These are phyloP conservation scores for Phaeophleospora eucalypticola DNA, from an alignment of 2,329 filamentous ascomycete genomes.

Conservation along the genomic window DNA sequence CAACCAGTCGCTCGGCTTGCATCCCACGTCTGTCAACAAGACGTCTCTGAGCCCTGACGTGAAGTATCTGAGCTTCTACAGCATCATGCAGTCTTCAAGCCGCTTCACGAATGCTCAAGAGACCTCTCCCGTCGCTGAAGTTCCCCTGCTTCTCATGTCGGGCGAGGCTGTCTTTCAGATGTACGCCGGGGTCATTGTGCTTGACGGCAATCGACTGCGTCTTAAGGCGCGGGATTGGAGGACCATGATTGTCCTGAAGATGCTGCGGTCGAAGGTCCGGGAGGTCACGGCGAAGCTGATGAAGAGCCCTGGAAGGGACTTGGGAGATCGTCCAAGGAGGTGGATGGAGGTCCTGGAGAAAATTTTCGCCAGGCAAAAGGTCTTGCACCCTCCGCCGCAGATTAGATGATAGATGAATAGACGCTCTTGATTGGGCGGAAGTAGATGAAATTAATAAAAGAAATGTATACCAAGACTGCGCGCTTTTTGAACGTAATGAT, in stretches of 20 bases:
- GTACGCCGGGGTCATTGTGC: conserved; percentile 77
- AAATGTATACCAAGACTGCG: no score
- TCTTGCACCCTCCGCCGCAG: not conserved
- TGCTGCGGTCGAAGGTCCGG: conserved; percentile 66
- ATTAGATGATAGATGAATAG: not conserved
- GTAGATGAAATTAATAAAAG: no score
- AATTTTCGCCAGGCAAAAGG: conserved; percentile 26
- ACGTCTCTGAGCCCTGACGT: conserved; percentile 44
- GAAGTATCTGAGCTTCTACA: conserved; percentile 89
- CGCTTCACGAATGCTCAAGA: conserved; percentile 85
- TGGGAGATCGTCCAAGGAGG: conserved; percentile 38
- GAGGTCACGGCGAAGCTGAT: conserved; percentile 72
- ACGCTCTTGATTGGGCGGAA: no score
- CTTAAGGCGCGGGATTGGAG: conserved; percentile 88
- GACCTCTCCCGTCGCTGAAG: conserved; percentile 61
- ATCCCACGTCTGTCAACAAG: conserved; percentile 87
- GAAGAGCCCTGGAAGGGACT: conserved; percentile 46
- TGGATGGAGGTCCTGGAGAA: conserved; percentile 39
- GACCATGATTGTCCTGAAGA: conserved; percentile 82
- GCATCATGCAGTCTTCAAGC: conserved; percentile 90
- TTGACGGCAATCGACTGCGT: conserved; percentile 82
- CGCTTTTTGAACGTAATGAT: no score
- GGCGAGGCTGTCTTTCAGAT: conserved; percentile 88
- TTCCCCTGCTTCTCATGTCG: conserved; percentile 78
- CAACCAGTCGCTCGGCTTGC: conserved; percentile 83